Conservation (phyloP, 176 grass and related monocot genomes). For the Aechmea fasciata region DNA sequence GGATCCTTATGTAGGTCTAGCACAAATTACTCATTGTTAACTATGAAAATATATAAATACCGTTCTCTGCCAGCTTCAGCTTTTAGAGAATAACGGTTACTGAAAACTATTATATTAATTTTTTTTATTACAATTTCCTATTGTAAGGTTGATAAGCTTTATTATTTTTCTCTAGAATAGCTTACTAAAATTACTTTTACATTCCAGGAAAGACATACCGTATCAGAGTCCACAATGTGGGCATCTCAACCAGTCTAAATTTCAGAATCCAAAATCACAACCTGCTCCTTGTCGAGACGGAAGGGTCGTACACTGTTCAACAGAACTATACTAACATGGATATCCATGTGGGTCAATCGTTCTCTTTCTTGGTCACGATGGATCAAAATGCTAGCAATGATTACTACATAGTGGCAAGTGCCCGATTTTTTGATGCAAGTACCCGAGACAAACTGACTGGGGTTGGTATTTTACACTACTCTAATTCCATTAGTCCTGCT, state of each 20-base stretch:
- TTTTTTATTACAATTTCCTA: background rate
- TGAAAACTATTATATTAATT: background rate
- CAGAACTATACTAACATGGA: slow-evolving; percentile 94
- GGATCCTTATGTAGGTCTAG: no score
- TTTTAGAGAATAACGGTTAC: no score
- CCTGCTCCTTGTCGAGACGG: slow-evolving; percentile 69
- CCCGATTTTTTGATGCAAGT: slow-evolving; percentile 42
- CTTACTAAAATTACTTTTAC: background rate
- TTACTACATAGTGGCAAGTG: slow-evolving; percentile 76
- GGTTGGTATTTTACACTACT: slow-evolving; percentile 77
- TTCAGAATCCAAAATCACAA: slow-evolving; percentile 89
- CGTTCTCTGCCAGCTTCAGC: no score
- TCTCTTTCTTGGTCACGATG: slow-evolving; percentile 86
- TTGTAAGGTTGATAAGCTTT: background rate
- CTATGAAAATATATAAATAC: no score
- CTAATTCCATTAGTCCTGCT: slow-evolving; percentile 61
- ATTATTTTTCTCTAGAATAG: background rate
- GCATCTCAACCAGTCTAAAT: slow-evolving; percentile 71
- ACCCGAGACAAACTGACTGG: slow-evolving; percentile 50
- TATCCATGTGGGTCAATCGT: slow-evolving; percentile 88
- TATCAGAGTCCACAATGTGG: slow-evolving; percentile 79
- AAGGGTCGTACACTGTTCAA: slow-evolving; percentile 90
- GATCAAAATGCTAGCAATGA: slow-evolving; percentile 77
- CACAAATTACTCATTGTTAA: no score
- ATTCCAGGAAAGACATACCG: slow-evolving; percentile 78